Percentiles rank a stretch among this genome's conserved stretches.
These are phyloP conservation scores for Nicotiana sylvestris DNA, from an alignment of 257 asterid species.

Conservation along the genomic window DNA sequence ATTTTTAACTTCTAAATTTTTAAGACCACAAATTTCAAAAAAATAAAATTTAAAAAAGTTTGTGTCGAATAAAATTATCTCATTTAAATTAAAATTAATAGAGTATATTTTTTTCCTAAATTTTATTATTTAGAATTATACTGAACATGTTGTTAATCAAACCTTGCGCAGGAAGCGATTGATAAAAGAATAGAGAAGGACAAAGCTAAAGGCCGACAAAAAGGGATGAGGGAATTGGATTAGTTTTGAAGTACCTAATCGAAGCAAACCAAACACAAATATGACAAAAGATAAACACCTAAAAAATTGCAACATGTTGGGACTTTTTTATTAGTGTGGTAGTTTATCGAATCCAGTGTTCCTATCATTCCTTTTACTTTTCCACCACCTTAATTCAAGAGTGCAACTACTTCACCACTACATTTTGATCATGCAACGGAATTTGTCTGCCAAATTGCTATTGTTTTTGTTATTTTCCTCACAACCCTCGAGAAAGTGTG, in stretches of 20 bases:
- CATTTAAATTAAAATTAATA: too few relatives aligned
- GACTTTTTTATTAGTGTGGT: background rate
- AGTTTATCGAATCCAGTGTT: background rate
- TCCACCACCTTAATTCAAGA: background rate
- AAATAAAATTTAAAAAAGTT: too few relatives aligned
- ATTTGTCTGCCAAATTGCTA: conserved; percentile 1
- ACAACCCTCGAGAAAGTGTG: conserved; percentile 4
- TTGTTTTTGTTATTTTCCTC: background rate
- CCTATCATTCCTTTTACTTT: background rate
- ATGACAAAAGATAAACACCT: background rate
- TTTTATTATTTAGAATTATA: too few relatives aligned
- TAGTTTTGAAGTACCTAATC: background rate
- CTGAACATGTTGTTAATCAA: too few relatives aligned
- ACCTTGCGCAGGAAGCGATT: background rate
- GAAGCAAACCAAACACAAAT: background rate
- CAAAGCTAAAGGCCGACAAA: background rate
- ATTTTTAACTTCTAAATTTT: too few relatives aligned
- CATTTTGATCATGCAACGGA: background rate
- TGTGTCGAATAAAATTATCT: too few relatives aligned
- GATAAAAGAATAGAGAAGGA: background rate
- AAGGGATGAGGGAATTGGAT: background rate
- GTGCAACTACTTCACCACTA: background rate
- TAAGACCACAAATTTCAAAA: too few relatives aligned
- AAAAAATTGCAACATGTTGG: background rate
- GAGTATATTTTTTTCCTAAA: too few relatives aligned